Evolutionary conservation across 495 filamentous ascomycete species (phyloP), one percentile per base, ranked within the genome.

Genomic region (Margaritispora aquatica): DNA sequence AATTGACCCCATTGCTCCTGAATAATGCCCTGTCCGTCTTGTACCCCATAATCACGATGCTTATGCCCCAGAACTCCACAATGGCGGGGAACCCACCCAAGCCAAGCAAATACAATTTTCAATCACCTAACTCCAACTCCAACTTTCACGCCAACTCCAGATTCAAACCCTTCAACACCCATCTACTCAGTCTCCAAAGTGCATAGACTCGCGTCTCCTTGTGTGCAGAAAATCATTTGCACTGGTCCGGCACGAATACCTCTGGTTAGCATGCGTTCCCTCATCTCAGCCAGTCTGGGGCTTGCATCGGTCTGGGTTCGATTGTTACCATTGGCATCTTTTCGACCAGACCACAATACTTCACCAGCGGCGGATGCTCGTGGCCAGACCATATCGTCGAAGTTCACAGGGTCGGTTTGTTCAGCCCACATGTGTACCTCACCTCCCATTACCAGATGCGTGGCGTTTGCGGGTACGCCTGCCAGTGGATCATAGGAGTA

Each of bases 381-480:
- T n/a, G 89, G 89, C 89, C 89, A 94, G 0, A 90, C 69, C 72
- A 87, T 83, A 52, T 70, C 66, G 70, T 92, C 88, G 2, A 92
- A 63, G 61, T 80, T 90, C 26, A 79, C 72, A 0, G 80, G 67
- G 66, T 94, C 89, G 26, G 86, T 90, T 57, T 88, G 82, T 73
- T 94, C 89, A 62, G 76, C 80, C 89, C 89, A 94, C 24, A 88
- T 80, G 60, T 85, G 84, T 19, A 85, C 81, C 66, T 93, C 89
- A 10, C 88, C 90, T 24, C 89, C 89, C 2, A 92, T 66, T 4
- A 94, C 86, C 5, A 89, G 76, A 61, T 84, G 74, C 0, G 78
- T 75, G 47, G 80, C 62, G 11, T 82, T 77, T 0, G 65, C 69
- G 0, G 86, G 77, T 13, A 94, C 72, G 54, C 76, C 77, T n/a